A percentile compares a stretch with the other conserved stretches of the same genome.
phyloP scores from a whole-genome alignment of 2,329 filamentous ascomycete genomes.

The Tolypocladium endophyticum region DNA sequence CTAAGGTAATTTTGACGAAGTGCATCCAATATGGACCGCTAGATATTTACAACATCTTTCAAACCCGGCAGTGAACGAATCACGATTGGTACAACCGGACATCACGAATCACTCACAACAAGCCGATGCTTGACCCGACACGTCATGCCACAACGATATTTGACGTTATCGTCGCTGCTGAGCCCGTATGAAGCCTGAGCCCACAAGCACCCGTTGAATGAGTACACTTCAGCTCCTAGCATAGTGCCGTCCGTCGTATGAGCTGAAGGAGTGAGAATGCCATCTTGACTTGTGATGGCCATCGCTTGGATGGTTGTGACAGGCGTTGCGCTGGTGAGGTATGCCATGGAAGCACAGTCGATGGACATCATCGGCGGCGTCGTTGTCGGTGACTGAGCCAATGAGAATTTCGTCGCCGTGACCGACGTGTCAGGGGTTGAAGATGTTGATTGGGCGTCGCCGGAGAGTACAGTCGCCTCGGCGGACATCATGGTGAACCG shows the following conservation, averaged over 20 bases:
- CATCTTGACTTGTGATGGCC: not conserved
- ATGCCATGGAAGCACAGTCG: slow-evolving; percentile 1
- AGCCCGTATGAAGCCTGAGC: slow-evolving; percentile 2
- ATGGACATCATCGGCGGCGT: not conserved
- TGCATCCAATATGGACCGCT: not conserved
- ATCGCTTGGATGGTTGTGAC: not conserved
- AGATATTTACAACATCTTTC: not conserved
- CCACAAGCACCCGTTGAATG: slow-evolving; percentile 5
- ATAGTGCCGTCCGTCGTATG: not conserved
- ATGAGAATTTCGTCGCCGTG: not conserved
- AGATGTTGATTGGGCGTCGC: not conserved
- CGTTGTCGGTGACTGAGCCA: not conserved
- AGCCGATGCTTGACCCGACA: slow-evolving; percentile 2
- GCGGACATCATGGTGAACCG: slow-evolving; percentile 4
- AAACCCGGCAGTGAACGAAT: not conserved
- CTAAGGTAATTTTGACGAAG: no score
- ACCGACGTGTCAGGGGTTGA: not conserved
- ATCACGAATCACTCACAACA: not conserved
- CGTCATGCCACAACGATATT: slow-evolving; percentile 2
- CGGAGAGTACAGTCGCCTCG: not conserved
- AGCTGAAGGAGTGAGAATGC: not conserved
- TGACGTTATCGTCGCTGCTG: not conserved
- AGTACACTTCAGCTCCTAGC: slow-evolving; percentile 5
- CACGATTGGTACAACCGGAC: not conserved
- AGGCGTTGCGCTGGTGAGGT: not conserved